phyloP scores from a whole-genome alignment of 495 filamentous ascomycete genomes.

The Halenospora varia region DNA sequence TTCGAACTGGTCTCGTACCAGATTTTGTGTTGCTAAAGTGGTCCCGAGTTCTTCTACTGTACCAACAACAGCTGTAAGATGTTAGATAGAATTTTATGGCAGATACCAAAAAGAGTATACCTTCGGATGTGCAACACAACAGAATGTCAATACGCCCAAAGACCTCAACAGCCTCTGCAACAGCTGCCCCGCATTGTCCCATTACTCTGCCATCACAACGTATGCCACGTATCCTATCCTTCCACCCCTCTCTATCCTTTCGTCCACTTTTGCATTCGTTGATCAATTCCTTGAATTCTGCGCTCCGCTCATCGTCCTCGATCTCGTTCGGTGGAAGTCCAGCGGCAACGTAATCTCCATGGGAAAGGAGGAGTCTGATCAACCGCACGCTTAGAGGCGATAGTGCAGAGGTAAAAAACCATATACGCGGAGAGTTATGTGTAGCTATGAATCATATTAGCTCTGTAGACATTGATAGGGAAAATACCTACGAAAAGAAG shows the following conservation, averaged over 20 bases:
- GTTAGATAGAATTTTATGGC: conserved; percentile 5
- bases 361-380: conserved; percentile 69
- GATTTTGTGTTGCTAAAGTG: conserved; percentile 63
- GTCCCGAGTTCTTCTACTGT: conserved; percentile 87
- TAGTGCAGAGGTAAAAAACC: conserved; percentile 82
- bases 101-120: conserved; percentile 35
- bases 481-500: conserved; percentile 20
- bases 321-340: conserved; percentile 69
- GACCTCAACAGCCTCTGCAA: conserved; percentile 77
- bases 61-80: conserved; percentile 69
- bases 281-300: conserved; percentile 51
- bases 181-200: conserved; percentile 68
- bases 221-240: conserved; percentile 52
- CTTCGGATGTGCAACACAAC: conserved; percentile 82
- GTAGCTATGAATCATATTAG: conserved; percentile 21
- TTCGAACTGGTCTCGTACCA: conserved; percentile 90
- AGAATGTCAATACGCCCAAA: conserved; percentile 89
- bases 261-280: conserved; percentile 54
- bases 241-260: conserved; percentile 52
- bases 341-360: conserved; percentile 82
- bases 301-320: conserved; percentile 52
- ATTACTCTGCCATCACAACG: conserved; percentile 53
- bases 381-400: conserved; percentile 73
- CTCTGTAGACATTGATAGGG: background rate
- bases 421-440: conserved; percentile 63